Base-by-base conservation (phyloP, 78 protist species). In the Andalucia godoyi region DNA sequence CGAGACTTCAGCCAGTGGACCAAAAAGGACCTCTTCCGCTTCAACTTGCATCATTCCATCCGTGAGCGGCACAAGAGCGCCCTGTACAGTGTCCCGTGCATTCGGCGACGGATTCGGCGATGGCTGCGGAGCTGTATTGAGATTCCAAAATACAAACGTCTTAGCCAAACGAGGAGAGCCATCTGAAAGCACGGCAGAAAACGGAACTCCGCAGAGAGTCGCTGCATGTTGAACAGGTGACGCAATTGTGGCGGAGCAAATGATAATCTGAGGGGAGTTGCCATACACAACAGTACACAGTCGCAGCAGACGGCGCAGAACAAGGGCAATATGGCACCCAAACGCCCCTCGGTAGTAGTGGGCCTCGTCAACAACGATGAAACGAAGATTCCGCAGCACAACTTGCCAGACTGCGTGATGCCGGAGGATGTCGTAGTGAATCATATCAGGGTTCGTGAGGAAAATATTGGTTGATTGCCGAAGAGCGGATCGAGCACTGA, bases 401-500 rank as follows among this genome's bases (percentile, higher is more conserved):
- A 4, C 34, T 7, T 42, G 49, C 51, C 70, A 52, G 1, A 34
- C 47, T 9, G 34, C 32, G 61, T 76, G 83, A 2, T 21, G 12
- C 43, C 71, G 65, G 36, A 78, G 57, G 21, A 78, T 4, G 4
- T 49, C 7, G 23, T 23, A 40, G 34, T 78, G 84, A 0, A 78
- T 45, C 74, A 57, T 71, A 71, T 78, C 84, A 1, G 84, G 84
- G 25, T 78, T 78, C 29, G 78, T 57, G 30, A 78, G 58, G 17
- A 78, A 17, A 12, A 78, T 38, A 21, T 43, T n/a, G n/a, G n/a
- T n/a, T n/a, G n/a, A n/a, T n/a, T n/a, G n/a, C n/a, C n/a, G n/a
- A n/a, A n/a, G n/a, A n/a, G n/a, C n/a, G n/a, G n/a, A n/a, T n/a
- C n/a, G n/a, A n/a, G n/a, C n/a, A n/a, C n/a, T n/a, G n/a, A n/a